Conservation (phyloP, 306 rosid genomes). For the Cercis canadensis region DNA sequence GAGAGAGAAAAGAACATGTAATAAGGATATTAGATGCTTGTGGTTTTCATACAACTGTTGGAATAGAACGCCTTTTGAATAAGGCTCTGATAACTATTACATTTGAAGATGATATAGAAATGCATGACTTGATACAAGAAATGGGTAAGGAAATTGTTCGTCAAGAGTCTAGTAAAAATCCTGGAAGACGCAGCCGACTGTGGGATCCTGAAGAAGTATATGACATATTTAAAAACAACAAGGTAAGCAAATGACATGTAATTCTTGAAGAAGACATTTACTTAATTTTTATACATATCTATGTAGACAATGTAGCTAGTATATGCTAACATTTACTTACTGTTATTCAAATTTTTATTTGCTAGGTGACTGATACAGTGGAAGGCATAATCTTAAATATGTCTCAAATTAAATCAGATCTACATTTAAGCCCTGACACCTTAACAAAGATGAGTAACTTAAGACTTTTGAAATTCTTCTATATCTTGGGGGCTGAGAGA, state of each 20-base stretch:
- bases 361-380: slow-evolving; percentile 37
- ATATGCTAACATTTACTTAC: neutral
- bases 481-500: neutral
- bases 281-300: neutral
- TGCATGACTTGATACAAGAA: slow-evolving; percentile 47
- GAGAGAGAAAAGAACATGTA: neutral
- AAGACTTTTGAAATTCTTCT: slow-evolving; percentile 15
- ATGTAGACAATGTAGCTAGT: neutral
- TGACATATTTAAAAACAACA: slow-evolving; percentile 28
- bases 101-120: neutral
- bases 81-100: slow-evolving; percentile 26
- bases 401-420: neutral
- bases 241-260: slow-evolving; percentile 14
- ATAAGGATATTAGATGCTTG: slow-evolving; percentile 18
- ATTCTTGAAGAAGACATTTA: neutral
- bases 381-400: slow-evolving; percentile 35
- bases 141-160: slow-evolving; percentile 39
- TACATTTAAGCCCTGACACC: slow-evolving; percentile 1
- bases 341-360: neutral
- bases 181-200: slow-evolving; percentile 30
- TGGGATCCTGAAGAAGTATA: slow-evolving; percentile 32
- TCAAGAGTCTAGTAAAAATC: slow-evolving; percentile 23
- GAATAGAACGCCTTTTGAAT: slow-evolving; percentile 18
- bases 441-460: slow-evolving; percentile 34
- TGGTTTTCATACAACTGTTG: slow-evolving; percentile 26